A percentile compares a stretch with the other conserved stretches of the same genome.
phyloP scores from a whole-genome alignment of 495 filamentous ascomycete genomes.

The Astrothelium macrocarpum region DNA sequence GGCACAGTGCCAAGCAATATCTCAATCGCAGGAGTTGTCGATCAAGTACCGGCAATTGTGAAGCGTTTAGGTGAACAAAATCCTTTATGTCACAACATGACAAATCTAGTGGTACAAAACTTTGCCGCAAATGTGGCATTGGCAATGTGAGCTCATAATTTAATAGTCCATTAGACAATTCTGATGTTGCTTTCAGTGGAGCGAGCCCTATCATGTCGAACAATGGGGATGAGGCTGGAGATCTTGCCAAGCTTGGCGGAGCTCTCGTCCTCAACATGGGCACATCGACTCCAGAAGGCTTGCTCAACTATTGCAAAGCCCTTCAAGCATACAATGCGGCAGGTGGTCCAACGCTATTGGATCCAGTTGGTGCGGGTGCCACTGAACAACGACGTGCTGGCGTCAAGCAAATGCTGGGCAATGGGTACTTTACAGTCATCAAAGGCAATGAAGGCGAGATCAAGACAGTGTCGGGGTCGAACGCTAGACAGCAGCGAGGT shows the following conservation, averaged over 20 bases:
- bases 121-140: conserved; percentile 85
- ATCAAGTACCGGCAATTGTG: conserved; percentile 46
- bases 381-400: conserved; percentile 62
- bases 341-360: conserved; percentile 68
- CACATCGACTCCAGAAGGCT: conserved; percentile 62
- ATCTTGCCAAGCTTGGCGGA: conserved; percentile 56
- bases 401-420: conserved; percentile 59
- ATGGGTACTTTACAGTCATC: conserved; percentile 74
- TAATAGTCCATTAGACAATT: background rate
- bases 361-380: conserved; percentile 87
- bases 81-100: conserved; percentile 93
- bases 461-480: conserved; percentile 50
- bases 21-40: conserved; percentile 33
- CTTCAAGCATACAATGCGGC: conserved; percentile 67
- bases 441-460: conserved; percentile 96
- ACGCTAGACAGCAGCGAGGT: conserved; percentile 52
- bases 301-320: conserved; percentile 56
- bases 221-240: conserved; percentile 70
- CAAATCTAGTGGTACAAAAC: conserved; percentile 87
- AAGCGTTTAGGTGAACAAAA: conserved; percentile 47
- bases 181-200: conserved; percentile 38
- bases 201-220: conserved; percentile 92
- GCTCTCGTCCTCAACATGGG: conserved; percentile 93
- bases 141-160: conserved; percentile 42
- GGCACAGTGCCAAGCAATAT: conserved; percentile 8